Evolutionary conservation across 768 basidiomycete species (phyloP), one percentile per base, ranked within the genome.

Genomic region (Vishniacozyma victoriae): DNA sequence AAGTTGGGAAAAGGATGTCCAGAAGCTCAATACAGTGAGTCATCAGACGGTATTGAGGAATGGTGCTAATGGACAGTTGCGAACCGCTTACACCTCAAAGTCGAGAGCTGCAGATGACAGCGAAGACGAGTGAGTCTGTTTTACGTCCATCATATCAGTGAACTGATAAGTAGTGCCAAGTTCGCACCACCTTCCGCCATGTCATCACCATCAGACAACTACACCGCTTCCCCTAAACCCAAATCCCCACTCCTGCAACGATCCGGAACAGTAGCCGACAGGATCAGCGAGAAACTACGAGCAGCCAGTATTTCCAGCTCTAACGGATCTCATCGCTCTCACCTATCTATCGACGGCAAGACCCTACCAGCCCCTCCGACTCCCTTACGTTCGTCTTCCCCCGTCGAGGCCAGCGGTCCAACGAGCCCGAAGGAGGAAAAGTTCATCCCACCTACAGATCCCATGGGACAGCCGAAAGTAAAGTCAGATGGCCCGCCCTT

Each of bases 101-200:
- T 83, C 80, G 0, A 80, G 87, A 45, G 79, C 80, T 33, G 90
- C 91, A 14, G 91, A 95, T 60, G 91, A 95, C 64, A 84, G 85
- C 6, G 89, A 89, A 68, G 91, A 95, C 68, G 90, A 93, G 91
- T 93, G 72, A 62, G 88, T 76, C 23, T 24, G 31, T 4, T 1
- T 13, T 16, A 36, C 44, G 41, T 39, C 50, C 12, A 41, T 18
- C 55, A 36, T 44, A 36, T 24, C 3, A 18, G 31, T 15, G 25
- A 49, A 38, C 53, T 50, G 31, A 52, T 3, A 15, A 43, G 4
- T 62, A 93, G 90, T 69, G 86, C 80, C 35, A 88, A 87, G 63
- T 93, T 93, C 62, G 87, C 88, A 5, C 90, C 90, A 5, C 83
- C 64, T n/a, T 78, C 61, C 73, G 50, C 38, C 5, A 46, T 41